Percentiles rank a stretch among this genome's conserved stretches.
Conservation (phyloP, 1,284 basidiomycete genomes). For the Trichosporon sp. region DNA sequence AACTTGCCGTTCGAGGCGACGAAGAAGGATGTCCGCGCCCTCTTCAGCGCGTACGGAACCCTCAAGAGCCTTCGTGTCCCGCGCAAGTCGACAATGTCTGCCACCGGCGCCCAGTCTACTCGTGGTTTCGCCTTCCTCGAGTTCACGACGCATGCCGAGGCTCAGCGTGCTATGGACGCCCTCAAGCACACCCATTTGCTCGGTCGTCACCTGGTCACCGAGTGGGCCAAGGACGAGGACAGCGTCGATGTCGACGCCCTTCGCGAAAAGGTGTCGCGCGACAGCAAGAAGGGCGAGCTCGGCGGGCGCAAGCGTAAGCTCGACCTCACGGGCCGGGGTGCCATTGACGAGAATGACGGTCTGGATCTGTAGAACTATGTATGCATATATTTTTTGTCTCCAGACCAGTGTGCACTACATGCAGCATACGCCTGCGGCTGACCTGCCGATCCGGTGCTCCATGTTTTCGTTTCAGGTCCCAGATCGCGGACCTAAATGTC, state of each 20-base stretch:
- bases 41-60: constrained; percentile 86
- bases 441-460: constrained; percentile 4
- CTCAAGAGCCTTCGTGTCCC: constrained; percentile 89
- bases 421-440: not conserved
- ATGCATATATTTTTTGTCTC: not conserved
- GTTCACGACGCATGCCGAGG: constrained; percentile 82
- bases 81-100: constrained; percentile 78
- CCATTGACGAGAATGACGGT: constrained; percentile 42
- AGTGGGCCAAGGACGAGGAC: constrained; percentile 80
- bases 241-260: constrained; percentile 69
- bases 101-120: constrained; percentile 55
- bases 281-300: constrained; percentile 42
- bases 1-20: constrained; percentile 96
- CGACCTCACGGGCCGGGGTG: constrained; percentile 39
- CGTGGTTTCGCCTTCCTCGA: constrained; percentile 97
- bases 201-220: constrained; percentile 87
- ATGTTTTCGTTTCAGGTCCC: constrained; percentile 9
- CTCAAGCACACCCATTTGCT: constrained; percentile 93
- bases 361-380: constrained; percentile 35
- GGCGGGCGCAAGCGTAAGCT: constrained; percentile 51
- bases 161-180: constrained; percentile 78
- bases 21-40: constrained; percentile 84
- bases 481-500: constrained; percentile 14
- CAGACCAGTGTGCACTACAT: not conserved
- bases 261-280: constrained; percentile 67